Evolutionary conservation across 192 early-diverging fungal genomes (phyloP).

Genomic region (Coemansia sp.): DNA sequence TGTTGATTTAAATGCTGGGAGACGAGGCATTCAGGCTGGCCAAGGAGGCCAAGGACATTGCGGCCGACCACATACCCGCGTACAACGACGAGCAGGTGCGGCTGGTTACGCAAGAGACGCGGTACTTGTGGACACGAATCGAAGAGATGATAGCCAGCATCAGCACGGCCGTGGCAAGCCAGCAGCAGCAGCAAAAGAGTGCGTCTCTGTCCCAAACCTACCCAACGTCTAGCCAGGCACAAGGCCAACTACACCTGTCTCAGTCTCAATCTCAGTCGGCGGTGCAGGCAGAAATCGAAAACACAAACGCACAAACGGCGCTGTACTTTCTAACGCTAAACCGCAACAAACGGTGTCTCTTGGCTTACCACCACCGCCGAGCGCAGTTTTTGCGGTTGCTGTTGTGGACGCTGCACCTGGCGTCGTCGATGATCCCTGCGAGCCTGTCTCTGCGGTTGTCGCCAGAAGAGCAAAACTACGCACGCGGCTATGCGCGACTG

Average conservation of each 20-base stretch:
- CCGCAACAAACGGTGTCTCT: slow-evolving; percentile 84
- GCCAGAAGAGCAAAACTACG: slow-evolving; percentile 39
- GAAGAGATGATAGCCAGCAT: slow-evolving; percentile 44
- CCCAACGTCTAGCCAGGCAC: not conserved
- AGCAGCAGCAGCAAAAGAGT: slow-evolving; percentile 3
- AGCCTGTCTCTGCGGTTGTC: slow-evolving; percentile 13
- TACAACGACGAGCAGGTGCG: slow-evolving; percentile 83
- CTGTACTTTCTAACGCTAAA: slow-evolving; percentile 52
- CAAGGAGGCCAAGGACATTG: slow-evolving; percentile 72
- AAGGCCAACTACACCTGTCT: not conserved
- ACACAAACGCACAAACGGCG: slow-evolving; percentile 28
- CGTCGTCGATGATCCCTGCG: slow-evolving; percentile 34
- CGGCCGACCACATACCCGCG: slow-evolving; percentile 63
- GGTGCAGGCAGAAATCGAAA: slow-evolving; percentile 12
- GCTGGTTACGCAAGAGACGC: slow-evolving; percentile 76
- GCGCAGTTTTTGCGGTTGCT: slow-evolving; percentile 65
- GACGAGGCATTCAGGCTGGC: slow-evolving; percentile 77
- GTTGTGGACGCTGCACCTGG: slow-evolving; percentile 52
- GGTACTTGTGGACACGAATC: slow-evolving; percentile 57
- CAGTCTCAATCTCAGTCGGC: slow-evolving; percentile 8
- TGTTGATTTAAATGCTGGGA: slow-evolving; percentile 59
- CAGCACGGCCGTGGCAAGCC: slow-evolving; percentile 7
- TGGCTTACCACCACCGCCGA: slow-evolving; percentile 81
- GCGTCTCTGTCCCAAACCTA: slow-evolving; percentile 11
- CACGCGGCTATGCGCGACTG: slow-evolving; percentile 61